Evolutionary conservation across 73 alveolate genomes (phyloP), one percentile per base, ranked within the genome.

Genomic region (Stentor roeselii): DNA sequence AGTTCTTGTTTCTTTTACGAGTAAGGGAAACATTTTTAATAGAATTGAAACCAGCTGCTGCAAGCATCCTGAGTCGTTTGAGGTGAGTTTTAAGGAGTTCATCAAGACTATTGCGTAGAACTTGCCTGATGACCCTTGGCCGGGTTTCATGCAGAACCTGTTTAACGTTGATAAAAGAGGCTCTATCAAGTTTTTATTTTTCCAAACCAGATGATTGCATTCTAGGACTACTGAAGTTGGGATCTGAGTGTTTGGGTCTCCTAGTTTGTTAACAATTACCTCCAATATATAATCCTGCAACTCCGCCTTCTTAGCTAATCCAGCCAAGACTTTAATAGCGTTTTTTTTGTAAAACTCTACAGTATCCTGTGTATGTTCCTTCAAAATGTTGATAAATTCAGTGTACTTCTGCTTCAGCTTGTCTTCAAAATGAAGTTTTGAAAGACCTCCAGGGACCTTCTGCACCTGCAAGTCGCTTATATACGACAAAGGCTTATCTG

Each of bases 231-330:
- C 88, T 80, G 90, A 90, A 74, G 87, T 85, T 39, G 91, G 82
- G 3, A 95, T 75, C 60, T 89, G 93, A 41, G 87, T 89, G 32
- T 92, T 67, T 0, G 93, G 86, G 80, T 95, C 99, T 3, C 99
- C 99, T 40, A 93, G 89, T 83, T 95, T 95, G 78, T 95, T 95
- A 39, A 95, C 93, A n/a, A 95, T 83, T 60, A 76, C 89, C 59
- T 88, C 88, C 60, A 95, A 82, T 3, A 95, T 90, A 50, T 75
- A 78, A 76, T 95, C 99, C 83, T 93, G 96, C 42, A 90, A 85
- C 86, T 95, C 99, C 0, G 96, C 96, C 60, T 89, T 90, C 40
- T 85, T 87, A 34, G 84, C 60, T 86, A 93, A 83, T 74, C 88
- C 95, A 75, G 82, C 84, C 74, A 95, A 87, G 74, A 88, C 87